These are phyloP conservation scores for Funneliformis geosporum DNA, from an alignment of 192 early-diverging fungal genomes.

Conservation along the genomic window DNA sequence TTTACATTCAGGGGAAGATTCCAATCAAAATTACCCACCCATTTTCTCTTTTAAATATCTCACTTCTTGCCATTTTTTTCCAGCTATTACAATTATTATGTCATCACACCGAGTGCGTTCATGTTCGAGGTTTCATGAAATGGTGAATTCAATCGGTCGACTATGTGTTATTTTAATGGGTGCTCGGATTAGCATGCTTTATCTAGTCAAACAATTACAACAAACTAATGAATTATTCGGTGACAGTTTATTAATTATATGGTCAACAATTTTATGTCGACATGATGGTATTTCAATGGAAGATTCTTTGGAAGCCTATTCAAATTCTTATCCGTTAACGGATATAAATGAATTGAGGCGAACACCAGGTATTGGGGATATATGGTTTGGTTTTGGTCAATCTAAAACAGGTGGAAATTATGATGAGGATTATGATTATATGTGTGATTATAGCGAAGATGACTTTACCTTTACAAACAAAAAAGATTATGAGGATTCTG, in stretches of 20 bases:
- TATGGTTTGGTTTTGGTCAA: conserved; percentile 33
- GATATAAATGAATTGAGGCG: conserved; percentile 21
- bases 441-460: conserved; percentile 25
- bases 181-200: conserved; percentile 16
- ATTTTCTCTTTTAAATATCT: conserved; percentile 27
- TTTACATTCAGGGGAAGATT: conserved; percentile 17
- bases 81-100: conserved; percentile 16
- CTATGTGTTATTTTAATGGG: conserved; percentile 25
- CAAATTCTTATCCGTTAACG: background rate
- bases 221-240: background rate
- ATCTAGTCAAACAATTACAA: conserved; percentile 32
- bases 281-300: background rate
- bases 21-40: background rate
- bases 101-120: conserved; percentile 21
- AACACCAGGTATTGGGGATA: conserved; percentile 33
- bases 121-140: conserved; percentile 5
- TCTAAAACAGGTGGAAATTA: conserved; percentile 23
- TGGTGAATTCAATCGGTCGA: conserved; percentile 26
- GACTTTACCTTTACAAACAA: background rate
- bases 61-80: conserved; percentile 18
- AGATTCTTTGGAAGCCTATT: conserved; percentile 1
- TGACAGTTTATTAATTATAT: conserved; percentile 23
- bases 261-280: conserved; percentile 15
- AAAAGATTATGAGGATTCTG: conserved; percentile 13
- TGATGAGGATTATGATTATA: conserved; percentile 36